These are phyloP conservation scores for Psilocybe cyanescens DNA, from an alignment of 768 basidiomycete species.

Conservation along the genomic window DNA sequence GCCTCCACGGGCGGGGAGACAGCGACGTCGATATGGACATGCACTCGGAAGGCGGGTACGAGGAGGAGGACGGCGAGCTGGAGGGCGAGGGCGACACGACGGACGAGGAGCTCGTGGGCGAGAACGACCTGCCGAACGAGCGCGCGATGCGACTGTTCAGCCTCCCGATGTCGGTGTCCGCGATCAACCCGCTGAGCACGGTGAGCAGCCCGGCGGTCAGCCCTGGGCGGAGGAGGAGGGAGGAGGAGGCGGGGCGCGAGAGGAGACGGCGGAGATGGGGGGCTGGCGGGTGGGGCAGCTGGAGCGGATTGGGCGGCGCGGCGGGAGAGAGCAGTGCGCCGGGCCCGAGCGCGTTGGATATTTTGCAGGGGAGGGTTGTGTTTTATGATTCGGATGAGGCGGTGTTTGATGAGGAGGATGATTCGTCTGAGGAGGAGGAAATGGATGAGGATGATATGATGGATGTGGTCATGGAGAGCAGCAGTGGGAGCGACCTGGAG, in stretches of 20 bases:
- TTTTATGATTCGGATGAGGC: conserved; percentile 44
- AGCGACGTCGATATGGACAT: conserved; percentile 52
- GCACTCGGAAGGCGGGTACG: conserved; percentile 46
- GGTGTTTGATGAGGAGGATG: conserved; percentile 28
- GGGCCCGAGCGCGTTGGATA: conserved; percentile 65
- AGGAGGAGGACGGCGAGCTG: conserved; percentile 50
- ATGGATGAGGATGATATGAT: not conserved
- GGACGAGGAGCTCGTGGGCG: conserved; percentile 83
- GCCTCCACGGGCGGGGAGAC: not conserved
- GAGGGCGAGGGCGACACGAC: conserved; percentile 62
- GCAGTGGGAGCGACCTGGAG: not conserved
- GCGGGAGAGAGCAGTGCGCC: conserved; percentile 8
- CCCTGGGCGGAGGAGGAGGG: conserved; percentile 30
- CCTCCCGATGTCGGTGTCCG: conserved; percentile 63
- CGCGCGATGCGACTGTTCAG: conserved; percentile 75
- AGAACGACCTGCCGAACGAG: conserved; percentile 73
- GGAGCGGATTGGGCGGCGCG: conserved; percentile 2
- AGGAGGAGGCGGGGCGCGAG: conserved; percentile 7
- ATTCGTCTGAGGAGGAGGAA: not conserved
- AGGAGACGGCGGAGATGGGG: conserved; percentile 10
- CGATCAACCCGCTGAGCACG: conserved; percentile 78
- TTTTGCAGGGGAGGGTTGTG: conserved; percentile 58
- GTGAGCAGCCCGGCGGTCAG: conserved; percentile 57
- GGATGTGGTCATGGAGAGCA: not conserved
- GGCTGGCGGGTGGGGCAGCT: conserved; percentile 4